phyloP scores from a whole-genome alignment of 2,329 filamentous ascomycete species.

The Fusarium metavorans region DNA sequence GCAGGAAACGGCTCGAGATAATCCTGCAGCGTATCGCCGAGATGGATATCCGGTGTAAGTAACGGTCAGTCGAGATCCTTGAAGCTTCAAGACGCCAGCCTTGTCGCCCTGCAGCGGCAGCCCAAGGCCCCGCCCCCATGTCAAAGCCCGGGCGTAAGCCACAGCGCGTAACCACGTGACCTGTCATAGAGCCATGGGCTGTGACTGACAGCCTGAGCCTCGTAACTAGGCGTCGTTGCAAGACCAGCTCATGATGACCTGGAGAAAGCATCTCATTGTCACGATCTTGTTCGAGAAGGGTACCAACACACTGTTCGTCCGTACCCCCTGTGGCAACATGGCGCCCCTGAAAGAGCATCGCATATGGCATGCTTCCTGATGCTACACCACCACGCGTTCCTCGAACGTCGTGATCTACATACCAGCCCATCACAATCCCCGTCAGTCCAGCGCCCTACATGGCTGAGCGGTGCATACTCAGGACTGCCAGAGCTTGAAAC shows the following conservation, averaged over 20 bases:
- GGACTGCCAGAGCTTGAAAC: slow-evolving; percentile 14
- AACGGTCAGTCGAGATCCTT: slow-evolving; percentile 9
- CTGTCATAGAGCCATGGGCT: neutral
- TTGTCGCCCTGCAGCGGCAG: slow-evolving; percentile 17
- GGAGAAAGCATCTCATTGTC: slow-evolving; percentile 6
- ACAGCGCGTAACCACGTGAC: slow-evolving; percentile 45
- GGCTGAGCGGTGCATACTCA: slow-evolving; percentile 6
- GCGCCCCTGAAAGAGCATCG: slow-evolving; percentile 5
- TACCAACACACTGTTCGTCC: neutral
- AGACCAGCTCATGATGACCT: neutral
- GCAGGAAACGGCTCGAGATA: slow-evolving; percentile 11
- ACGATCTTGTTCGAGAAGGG: neutral
- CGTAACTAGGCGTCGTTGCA: neutral
- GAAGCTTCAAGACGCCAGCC: slow-evolving; percentile 34
- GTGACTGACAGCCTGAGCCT: neutral
- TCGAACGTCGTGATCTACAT: slow-evolving; percentile 29
- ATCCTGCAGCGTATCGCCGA: slow-evolving; percentile 24
- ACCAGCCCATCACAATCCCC: neutral
- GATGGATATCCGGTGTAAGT: neutral
- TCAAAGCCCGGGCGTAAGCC: slow-evolving; percentile 29
- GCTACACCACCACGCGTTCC: slow-evolving; percentile 10
- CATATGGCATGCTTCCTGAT: slow-evolving; percentile 12
- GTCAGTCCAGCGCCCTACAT: neutral
- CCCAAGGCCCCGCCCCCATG: slow-evolving; percentile 6
- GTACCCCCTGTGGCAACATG: slow-evolving; percentile 12